phyloP scores from a whole-genome alignment of 2,329 filamentous ascomycete species.

The Berkeleyomyces basicola region DNA sequence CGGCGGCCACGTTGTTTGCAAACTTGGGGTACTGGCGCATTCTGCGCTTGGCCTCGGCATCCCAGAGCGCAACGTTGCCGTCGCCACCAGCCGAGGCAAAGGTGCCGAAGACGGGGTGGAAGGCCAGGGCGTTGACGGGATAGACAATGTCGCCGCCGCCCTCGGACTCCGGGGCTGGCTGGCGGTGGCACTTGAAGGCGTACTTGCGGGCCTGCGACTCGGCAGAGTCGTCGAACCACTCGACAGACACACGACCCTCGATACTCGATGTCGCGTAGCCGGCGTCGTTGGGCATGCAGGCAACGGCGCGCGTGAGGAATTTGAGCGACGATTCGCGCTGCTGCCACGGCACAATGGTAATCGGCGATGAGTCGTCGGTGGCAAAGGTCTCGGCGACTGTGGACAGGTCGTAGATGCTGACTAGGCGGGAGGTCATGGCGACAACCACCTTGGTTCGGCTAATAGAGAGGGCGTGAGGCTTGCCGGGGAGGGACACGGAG shows the following conservation, averaged over 20 bases:
- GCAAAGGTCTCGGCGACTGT: conserved; percentile 41
- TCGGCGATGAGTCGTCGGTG: conserved; percentile 28
- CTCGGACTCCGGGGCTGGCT: conserved; percentile 44
- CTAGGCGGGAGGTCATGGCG: conserved; percentile 84
- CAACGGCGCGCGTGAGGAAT: conserved; percentile 84
- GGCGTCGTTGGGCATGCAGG: conserved; percentile 91
- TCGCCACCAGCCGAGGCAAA: conserved; percentile 85
- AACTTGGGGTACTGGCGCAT: conserved; percentile 82
- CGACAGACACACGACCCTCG: conserved; percentile 87
- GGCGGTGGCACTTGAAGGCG: conserved; percentile 95
- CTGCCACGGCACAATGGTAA: conserved; percentile 65
- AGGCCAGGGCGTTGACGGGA: conserved; percentile 77
- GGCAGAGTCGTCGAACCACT: conserved; percentile 86
- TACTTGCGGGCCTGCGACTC: conserved; percentile 89
- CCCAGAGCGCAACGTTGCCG: conserved; percentile 84
- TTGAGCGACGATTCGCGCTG: conserved; percentile 85
- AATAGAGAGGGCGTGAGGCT: conserved; percentile 74
- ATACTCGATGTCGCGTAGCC: conserved; percentile 88
- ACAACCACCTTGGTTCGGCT: conserved; percentile 73
- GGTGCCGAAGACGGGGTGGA: conserved; percentile 67
- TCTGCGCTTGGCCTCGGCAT: conserved; percentile 75
- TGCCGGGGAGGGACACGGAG: conserved; percentile 57
- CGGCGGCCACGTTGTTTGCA: conserved; percentile 56
- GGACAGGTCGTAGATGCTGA: conserved; percentile 84
- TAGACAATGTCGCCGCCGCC: conserved; percentile 60